Percentiles rank a stretch among this genome's conserved stretches.
Conservation (phyloP, 345 rosid species). For the Euphorbia pulcherrima region DNA sequence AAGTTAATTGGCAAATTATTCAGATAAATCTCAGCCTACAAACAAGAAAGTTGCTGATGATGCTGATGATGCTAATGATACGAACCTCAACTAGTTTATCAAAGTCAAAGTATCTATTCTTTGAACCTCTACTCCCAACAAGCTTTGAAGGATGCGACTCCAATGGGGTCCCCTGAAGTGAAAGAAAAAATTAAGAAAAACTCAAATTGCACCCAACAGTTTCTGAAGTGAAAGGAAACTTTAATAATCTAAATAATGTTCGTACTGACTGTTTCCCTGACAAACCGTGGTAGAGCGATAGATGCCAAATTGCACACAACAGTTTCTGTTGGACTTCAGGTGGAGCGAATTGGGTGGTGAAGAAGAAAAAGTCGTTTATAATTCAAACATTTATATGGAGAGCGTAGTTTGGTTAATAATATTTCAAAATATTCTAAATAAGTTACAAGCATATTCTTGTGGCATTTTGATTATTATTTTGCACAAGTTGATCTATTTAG, state of each 20-base stretch:
- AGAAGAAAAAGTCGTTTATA: too few species aligned
- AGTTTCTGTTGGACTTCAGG: too few species aligned
- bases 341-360: too few species aligned
- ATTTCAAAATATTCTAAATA: too few species aligned
- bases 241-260: not conserved
- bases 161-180: conserved; percentile 49
- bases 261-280: conserved; percentile 60
- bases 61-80: not conserved
- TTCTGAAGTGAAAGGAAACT: not conserved
- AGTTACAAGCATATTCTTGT: too few species aligned
- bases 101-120: conserved; percentile 58
- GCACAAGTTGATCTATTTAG: too few species aligned
- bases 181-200: not conserved
- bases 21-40: not conserved
- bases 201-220: not conserved
- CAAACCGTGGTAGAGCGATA: conserved; percentile 84
- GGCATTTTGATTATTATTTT: too few species aligned
- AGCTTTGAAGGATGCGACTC: conserved; percentile 78
- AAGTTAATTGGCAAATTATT: too few species aligned
- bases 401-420: too few species aligned
- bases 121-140: conserved; percentile 75
- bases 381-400: too few species aligned
- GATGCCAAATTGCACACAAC: too few species aligned
- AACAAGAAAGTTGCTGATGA: not conserved
- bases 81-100: conserved; percentile 80